Percentiles rank a stretch among this genome's conserved stretches.
Evolutionary conservation across 225 moss, liverwort and hornwort genomes (phyloP).

Genomic region (Thuidium tamariscinum): DNA sequence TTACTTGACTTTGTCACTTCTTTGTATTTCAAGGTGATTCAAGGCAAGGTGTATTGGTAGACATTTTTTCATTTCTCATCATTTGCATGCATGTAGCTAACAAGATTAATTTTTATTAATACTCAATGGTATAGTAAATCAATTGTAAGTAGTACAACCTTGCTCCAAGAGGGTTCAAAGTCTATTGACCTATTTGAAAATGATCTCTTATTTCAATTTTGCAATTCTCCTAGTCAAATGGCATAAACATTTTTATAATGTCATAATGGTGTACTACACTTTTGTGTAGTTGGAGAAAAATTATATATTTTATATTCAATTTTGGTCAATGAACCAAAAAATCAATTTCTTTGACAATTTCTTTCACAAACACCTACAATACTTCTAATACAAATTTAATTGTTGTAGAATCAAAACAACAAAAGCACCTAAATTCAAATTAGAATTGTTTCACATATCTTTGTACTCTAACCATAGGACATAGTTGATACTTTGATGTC

Average conservation of each 20-base stretch:
- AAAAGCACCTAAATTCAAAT: background rate
- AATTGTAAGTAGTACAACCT: background rate
- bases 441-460: too few species aligned
- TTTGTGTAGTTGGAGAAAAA: background rate
- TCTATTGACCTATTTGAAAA: background rate
- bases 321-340: too few species aligned
- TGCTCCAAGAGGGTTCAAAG: too few species aligned
- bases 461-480: too few species aligned
- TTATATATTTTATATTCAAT: background rate
- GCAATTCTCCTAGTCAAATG: background rate
- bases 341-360: rapidly evolving
- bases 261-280: background rate
- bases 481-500: too few species aligned
- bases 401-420: background rate
- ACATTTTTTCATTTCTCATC: background rate
- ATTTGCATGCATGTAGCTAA: background rate
- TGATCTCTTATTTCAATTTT: background rate
- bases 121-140: background rate
- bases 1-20: background rate
- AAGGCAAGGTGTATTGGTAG: rapidly evolving
- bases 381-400: background rate
- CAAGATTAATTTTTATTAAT: background rate
- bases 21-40: background rate
- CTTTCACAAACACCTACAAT: too few species aligned
- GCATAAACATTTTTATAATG: too few species aligned